Percentiles rank a stretch among this genome's conserved stretches.
Evolutionary conservation across 345 rosid genomes (phyloP).

Genomic region (Sisymbrium irio): DNA sequence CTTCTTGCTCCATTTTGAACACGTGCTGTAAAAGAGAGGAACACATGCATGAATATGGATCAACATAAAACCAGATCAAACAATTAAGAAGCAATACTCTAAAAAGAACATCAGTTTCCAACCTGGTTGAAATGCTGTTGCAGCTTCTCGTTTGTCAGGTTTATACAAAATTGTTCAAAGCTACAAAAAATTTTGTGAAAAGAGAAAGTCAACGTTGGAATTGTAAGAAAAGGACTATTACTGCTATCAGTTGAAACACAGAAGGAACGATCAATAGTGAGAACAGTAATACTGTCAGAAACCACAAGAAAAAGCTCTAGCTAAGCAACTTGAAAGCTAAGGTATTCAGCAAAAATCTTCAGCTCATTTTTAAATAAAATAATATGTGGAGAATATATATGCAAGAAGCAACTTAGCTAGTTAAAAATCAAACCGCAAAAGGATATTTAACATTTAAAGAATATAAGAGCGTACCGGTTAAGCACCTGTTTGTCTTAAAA

Average conservation of each 20-base stretch:
- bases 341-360: background rate
- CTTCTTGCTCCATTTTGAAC: constrained; percentile 99
- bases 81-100: background rate
- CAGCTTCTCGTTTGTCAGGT: constrained; percentile 96
- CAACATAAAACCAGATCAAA: background rate
- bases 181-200: constrained; percentile 43
- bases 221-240: background rate
- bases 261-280: constrained; percentile 1
- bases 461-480: constrained; percentile 82
- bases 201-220: constrained; percentile 15
- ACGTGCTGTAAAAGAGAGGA: constrained; percentile 67
- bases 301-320: background rate
- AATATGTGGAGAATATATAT: background rate
- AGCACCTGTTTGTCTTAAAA: constrained; percentile 99
- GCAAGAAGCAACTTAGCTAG: background rate
- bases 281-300: background rate
- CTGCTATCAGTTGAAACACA: constrained; percentile 6
- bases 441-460: constrained; percentile 42
- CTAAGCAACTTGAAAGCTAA: constrained; percentile 11
- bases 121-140: constrained; percentile 99
- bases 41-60: constrained; percentile 6
- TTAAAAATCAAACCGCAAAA: constrained; percentile 6
- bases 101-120: constrained; percentile 23
- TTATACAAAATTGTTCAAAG: constrained; percentile 98
- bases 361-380: background rate